These are phyloP conservation scores for Hydnum rufescens DNA, from an alignment of 768 basidiomycete genomes.

Conservation along the genomic window DNA sequence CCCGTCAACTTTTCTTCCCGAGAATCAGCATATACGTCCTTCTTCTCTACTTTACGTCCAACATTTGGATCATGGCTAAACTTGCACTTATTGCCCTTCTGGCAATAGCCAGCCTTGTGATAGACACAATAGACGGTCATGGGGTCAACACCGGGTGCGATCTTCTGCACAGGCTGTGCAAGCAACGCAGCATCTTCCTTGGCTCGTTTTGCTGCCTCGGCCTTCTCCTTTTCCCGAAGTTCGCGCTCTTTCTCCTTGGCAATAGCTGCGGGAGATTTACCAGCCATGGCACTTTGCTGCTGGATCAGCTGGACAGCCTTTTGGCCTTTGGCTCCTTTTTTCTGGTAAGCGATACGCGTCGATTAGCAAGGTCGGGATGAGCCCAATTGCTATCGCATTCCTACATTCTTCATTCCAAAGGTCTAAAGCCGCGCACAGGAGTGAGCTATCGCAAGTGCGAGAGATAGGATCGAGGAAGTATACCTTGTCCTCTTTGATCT, in stretches of 20 bases:
- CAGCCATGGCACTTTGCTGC: conserved; percentile 47
- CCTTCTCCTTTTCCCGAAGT: conserved; percentile 49
- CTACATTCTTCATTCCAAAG: conserved; percentile 79
- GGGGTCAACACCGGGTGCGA: conserved; percentile 87
- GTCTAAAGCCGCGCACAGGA: conserved; percentile 29
- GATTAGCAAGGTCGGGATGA: not conserved
- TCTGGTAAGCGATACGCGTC: conserved; percentile 33
- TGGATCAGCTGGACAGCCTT: conserved; percentile 64
- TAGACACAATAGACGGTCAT: conserved; percentile 86
- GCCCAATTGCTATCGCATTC: no score
- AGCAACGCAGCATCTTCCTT: conserved; percentile 75
- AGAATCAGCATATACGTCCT: conserved; percentile 77
- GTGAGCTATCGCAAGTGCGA: conserved; percentile 1
- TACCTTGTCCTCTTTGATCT: conserved; percentile 71
- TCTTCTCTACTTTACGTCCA: conserved; percentile 85
- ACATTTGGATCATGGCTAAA: conserved; percentile 88
- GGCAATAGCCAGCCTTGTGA: conserved; percentile 82
- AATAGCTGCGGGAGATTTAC: conserved; percentile 60
- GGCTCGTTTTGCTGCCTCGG: conserved; percentile 61
- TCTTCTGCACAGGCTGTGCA: conserved; percentile 54
- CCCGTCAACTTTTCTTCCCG: conserved; percentile 65
- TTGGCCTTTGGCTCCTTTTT: conserved; percentile 90
- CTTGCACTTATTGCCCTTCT: conserved; percentile 90
- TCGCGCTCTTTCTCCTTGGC: conserved; percentile 79
- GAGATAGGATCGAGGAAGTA: conserved; percentile 11